These are phyloP conservation scores for Dispira simplex DNA, from an alignment of 192 early-diverging fungal genomes.

Conservation along the genomic window DNA sequence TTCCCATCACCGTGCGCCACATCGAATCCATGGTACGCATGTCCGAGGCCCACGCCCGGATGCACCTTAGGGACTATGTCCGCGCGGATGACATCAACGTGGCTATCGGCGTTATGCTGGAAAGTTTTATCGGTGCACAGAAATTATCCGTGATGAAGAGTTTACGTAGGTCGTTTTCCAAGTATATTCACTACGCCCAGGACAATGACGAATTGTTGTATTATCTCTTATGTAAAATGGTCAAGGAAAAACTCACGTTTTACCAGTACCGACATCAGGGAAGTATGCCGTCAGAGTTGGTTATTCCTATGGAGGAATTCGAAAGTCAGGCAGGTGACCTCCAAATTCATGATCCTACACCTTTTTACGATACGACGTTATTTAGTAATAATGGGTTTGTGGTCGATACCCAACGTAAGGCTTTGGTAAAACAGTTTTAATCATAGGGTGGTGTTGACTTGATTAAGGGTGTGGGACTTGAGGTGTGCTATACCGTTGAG, in stretches of 20 bases:
- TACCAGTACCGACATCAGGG: constrained; percentile 42
- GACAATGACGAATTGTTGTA: constrained; percentile 74
- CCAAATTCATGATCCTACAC: constrained; percentile 44
- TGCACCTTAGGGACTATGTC: constrained; percentile 89
- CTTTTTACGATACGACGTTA: constrained; percentile 36
- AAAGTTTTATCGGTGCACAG: constrained; percentile 84
- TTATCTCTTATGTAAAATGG: constrained; percentile 53
- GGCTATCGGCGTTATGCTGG: constrained; percentile 76
- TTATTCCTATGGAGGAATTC: constrained; percentile 46
- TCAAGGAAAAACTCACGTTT: constrained; percentile 60
- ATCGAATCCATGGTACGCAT: constrained; percentile 76
- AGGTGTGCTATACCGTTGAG: too few species aligned
- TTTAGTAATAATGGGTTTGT: constrained; percentile 28
- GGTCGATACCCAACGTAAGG: constrained; percentile 14
- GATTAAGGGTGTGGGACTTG: too few species aligned
- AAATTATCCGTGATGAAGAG: constrained; percentile 80
- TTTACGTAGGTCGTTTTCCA: constrained; percentile 70
- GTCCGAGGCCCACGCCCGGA: constrained; percentile 80
- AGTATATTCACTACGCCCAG: constrained; percentile 58
- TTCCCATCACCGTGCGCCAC: constrained; percentile 81
- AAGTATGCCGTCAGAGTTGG: constrained; percentile 34
- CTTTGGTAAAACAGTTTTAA: constrained; percentile 2
- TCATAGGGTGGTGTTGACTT: not conserved
- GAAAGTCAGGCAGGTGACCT: constrained; percentile 38
- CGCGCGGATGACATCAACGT: constrained; percentile 84